Percentiles rank a stretch among this genome's conserved stretches.
phyloP scores from a whole-genome alignment of 2,329 filamentous ascomycete species.

The Colletotrichum musae region DNA sequence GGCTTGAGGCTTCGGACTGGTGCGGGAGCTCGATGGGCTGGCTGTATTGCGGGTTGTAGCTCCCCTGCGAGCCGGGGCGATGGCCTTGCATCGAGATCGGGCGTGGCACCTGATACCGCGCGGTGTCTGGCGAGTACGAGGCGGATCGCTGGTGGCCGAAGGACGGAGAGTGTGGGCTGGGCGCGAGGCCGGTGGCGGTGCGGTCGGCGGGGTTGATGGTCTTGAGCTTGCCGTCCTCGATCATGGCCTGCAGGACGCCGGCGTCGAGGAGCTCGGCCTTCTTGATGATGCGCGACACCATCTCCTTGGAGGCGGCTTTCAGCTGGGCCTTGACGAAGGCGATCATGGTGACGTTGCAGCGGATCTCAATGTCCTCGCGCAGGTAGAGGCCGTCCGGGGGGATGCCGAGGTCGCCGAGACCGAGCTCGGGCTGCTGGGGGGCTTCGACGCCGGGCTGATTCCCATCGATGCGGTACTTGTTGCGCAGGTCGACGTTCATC shows the following conservation, averaged over 20 bases:
- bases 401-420: constrained; percentile 69
- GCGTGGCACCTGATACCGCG: constrained; percentile 58
- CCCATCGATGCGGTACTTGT: constrained; percentile 77
- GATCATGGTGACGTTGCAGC: constrained; percentile 76
- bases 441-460: constrained; percentile 78
- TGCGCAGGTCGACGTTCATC: constrained; percentile 75
- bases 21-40: constrained; percentile 38
- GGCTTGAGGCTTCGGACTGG: constrained; percentile 41
- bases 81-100: constrained; percentile 48
- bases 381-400: constrained; percentile 77
- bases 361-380: constrained; percentile 79
- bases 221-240: constrained; percentile 74
- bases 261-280: constrained; percentile 79
- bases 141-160: constrained; percentile 43
- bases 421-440: constrained; percentile 73
- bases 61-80: constrained; percentile 45
- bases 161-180: constrained; percentile 21
- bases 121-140: constrained; percentile 48
- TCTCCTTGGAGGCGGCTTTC: constrained; percentile 76
- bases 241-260: constrained; percentile 76
- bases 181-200: constrained; percentile 48
- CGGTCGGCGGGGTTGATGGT: constrained; percentile 70
- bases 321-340: constrained; percentile 77
- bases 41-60: constrained; percentile 37
- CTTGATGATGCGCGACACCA: constrained; percentile 78